Percentiles rank a stretch among this genome's conserved stretches.
phyloP scores from a whole-genome alignment of 129 eudicot genomes.

The Centella asiatica region DNA sequence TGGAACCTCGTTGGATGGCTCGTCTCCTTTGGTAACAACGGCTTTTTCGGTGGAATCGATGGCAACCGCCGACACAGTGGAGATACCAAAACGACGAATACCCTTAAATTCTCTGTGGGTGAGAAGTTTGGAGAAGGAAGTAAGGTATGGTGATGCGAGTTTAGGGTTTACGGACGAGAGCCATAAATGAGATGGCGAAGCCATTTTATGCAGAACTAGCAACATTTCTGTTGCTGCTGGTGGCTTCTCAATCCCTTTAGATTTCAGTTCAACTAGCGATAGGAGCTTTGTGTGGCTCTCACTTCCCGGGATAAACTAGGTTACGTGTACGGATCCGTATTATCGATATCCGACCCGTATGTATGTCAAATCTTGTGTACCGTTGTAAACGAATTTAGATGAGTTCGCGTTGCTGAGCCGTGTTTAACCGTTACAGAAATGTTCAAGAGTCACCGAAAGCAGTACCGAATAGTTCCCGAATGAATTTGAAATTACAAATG shows the following conservation, averaged over 20 bases:
- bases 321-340: too few relatives aligned
- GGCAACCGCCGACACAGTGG: constrained; percentile 40
- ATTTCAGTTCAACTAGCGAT: background rate
- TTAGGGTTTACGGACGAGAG: constrained; percentile 23
- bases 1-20: constrained; percentile 13
- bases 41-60: constrained; percentile 25
- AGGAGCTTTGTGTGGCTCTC: background rate
- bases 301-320: background rate
- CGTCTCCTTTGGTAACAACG: constrained; percentile 1
- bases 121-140: constrained; percentile 13
- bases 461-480: too few relatives aligned
- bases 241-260: background rate
- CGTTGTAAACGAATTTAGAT: too few relatives aligned
- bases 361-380: too few relatives aligned
- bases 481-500: too few relatives aligned
- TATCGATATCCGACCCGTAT: too few relatives aligned
- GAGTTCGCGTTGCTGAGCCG: too few relatives aligned
- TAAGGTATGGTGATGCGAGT: background rate
- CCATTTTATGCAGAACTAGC: constrained; percentile 34
- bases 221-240: constrained; percentile 23
- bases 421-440: too few relatives aligned
- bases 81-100: constrained; percentile 22
- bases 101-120: constrained; percentile 1
- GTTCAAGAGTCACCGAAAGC: too few relatives aligned
- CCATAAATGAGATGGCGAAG: constrained; percentile 29